A percentile compares a stretch with the other conserved stretches of the same genome.
These are phyloP conservation scores for Nitzschia palea DNA, from an alignment of 108 stramenopile species.

Conservation along the genomic window DNA sequence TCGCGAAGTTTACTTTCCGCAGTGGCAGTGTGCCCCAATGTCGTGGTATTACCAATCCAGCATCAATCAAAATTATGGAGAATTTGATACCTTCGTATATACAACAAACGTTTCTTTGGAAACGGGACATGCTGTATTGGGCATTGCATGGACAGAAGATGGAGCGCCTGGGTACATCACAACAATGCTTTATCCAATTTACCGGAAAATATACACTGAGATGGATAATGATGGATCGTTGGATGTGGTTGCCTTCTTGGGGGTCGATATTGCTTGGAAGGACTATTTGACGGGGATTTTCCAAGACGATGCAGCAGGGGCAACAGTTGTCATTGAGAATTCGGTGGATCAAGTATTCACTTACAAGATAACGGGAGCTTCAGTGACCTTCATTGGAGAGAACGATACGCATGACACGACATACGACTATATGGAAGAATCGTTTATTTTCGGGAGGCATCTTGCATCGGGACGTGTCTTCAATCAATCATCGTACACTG, in stretches of 20 bases:
- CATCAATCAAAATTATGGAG: neutral
- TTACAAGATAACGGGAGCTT: neutral
- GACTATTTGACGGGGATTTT: neutral
- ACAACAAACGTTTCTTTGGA: neutral
- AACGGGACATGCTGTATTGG: neutral
- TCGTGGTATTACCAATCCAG: constrained; percentile 2
- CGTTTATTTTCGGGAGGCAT: neutral
- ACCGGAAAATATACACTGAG: neutral
- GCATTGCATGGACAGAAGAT: neutral
- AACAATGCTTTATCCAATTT: constrained; percentile 5
- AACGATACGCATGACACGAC: constrained; percentile 4
- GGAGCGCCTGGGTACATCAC: neutral
- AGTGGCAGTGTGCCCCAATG: neutral
- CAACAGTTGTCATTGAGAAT: neutral
- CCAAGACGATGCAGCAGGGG: neutral
- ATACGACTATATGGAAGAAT: neutral
- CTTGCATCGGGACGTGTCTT: neutral
- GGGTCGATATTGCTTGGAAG: neutral
- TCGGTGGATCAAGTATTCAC: neutral
- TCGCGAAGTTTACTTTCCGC: neutral
- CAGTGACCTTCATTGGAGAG: neutral
- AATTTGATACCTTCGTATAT: neutral
- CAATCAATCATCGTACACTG: neutral
- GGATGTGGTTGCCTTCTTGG: neutral
- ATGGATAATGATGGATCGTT: too few species aligned